Evolutionary conservation across 75 land plant genomes (phyloP), one percentile per base, ranked within the genome.

Genomic region (Pinus albicaulis): DNA sequence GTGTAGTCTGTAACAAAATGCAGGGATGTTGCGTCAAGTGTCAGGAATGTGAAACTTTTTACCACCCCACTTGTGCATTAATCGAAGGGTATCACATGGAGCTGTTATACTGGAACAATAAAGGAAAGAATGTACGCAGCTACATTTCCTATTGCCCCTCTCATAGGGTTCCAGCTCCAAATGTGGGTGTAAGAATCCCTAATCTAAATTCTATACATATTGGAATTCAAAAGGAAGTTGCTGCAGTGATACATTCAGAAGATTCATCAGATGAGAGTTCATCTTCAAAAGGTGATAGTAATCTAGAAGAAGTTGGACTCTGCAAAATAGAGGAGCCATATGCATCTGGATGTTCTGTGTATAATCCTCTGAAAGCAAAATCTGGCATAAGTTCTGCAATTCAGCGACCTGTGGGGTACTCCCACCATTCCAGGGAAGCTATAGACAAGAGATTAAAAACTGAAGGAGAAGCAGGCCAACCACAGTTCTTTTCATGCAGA

Each of bases 61-160:
- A 82, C 74, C 99, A 96, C 82, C 86, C 95, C 25, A 96, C 90
- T 91, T 96, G 99, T 86, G 97, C 95, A n/a, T 87, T 86, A 74
- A 87, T 90, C 55, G 94, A 91, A 53, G 97, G 99, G 57, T 96
- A 92, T 69, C 81, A 90, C 72, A 90, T 96, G 91, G 94, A 96
- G 92, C 92, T 89, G 66, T 28, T 6, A 0, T 3, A 31, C 13
- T 38, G 15, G 12, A 3, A 23, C 3, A 17, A 13, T 4, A 41
- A 6, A 65, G 69, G 69, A 28, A 17, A 65, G 14, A 0, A 65
- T 61, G 69, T 20, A 7, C 15, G 19, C 16, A 36, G 4, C 44
- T 41, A 41, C 7, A 31, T 16, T 65, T 65, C 69, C 41, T 65
- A 36, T 34, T 65, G 69, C 16, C 2, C 44, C 36, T 1, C 15